Evolutionary conservation across 108 stramenopile genomes (phyloP).

Genomic region (Cyclotella sp.): DNA sequence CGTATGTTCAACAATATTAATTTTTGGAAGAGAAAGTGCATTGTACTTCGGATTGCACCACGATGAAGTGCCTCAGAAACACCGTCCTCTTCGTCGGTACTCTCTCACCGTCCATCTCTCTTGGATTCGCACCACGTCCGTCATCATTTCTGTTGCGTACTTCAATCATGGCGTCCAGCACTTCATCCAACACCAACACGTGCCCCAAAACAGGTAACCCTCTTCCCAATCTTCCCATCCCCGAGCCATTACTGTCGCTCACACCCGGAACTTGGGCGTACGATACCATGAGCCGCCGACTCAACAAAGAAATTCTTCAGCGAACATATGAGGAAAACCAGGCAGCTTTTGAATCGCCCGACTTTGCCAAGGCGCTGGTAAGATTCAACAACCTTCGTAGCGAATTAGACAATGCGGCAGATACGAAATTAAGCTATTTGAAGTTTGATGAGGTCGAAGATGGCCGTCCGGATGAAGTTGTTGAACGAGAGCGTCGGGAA

Average conservation of each 20-base stretch:
- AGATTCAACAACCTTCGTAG: constrained; percentile 70
- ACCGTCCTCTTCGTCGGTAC: background rate
- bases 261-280: constrained; percentile 95
- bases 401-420: constrained; percentile 75
- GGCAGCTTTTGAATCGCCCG: constrained; percentile 58
- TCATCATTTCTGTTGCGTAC: background rate
- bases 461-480: constrained; percentile 36
- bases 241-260: constrained; percentile 67
- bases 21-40: too few relatives aligned
- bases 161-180: constrained; percentile 4
- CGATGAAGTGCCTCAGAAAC: constrained; percentile 10
- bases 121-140: constrained; percentile 13
- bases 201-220: constrained; percentile 50
- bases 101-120: background rate
- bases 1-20: too few relatives aligned
- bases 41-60: background rate
- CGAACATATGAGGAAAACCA: constrained; percentile 90
- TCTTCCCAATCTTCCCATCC: constrained; percentile 74
- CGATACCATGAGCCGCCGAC: constrained; percentile 94
- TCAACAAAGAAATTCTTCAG: constrained; percentile 91
- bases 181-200: constrained; percentile 10
- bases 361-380: constrained; percentile 60
- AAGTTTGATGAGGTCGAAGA: constrained; percentile 58
- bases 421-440: constrained; percentile 65
- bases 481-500: constrained; percentile 63